These are phyloP conservation scores for Agrocybe praecox DNA, from an alignment of 768 basidiomycete genomes.

Conservation along the genomic window DNA sequence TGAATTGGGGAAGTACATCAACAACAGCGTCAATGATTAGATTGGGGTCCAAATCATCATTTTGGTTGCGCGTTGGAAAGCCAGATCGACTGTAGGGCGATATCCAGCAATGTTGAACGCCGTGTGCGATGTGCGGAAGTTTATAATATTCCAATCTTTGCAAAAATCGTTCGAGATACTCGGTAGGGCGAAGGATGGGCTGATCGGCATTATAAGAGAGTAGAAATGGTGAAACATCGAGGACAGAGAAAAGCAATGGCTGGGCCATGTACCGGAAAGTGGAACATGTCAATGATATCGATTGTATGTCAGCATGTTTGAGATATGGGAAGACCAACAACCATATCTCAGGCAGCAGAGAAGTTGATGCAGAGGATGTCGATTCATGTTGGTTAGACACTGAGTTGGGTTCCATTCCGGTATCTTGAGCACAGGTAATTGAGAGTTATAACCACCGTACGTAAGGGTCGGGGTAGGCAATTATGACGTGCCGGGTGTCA, in stretches of 20 bases:
- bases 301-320: slow-evolving; percentile 26
- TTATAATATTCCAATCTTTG: slow-evolving; percentile 33
- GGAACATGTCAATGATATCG: slow-evolving; percentile 31
- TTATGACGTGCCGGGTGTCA: no score
- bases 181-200: slow-evolving; percentile 26
- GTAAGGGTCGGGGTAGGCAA: no score
- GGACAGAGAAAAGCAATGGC: slow-evolving; percentile 35
- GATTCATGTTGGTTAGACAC: neutral
- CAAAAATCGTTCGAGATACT: slow-evolving; percentile 31
- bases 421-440: no score
- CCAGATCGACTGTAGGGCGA: slow-evolving; percentile 34
- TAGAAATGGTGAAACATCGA: slow-evolving; percentile 38
- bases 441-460: no score
- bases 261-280: slow-evolving; percentile 36
- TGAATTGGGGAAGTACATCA: slow-evolving; percentile 28
- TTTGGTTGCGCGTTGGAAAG: slow-evolving; percentile 27
- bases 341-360: slow-evolving; percentile 37
- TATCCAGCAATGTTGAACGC: slow-evolving; percentile 36
- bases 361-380: neutral
- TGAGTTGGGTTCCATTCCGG: no score
- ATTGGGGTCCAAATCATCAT: slow-evolving; percentile 33
- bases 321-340: slow-evolving; percentile 34
- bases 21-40: slow-evolving; percentile 34
- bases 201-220: slow-evolving; percentile 28
- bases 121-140: slow-evolving; percentile 32